Evolutionary conservation across 1,139 yeast species (phyloP), one percentile per base, ranked within the genome.

Genomic region (Saccharomyces hybrid): DNA sequence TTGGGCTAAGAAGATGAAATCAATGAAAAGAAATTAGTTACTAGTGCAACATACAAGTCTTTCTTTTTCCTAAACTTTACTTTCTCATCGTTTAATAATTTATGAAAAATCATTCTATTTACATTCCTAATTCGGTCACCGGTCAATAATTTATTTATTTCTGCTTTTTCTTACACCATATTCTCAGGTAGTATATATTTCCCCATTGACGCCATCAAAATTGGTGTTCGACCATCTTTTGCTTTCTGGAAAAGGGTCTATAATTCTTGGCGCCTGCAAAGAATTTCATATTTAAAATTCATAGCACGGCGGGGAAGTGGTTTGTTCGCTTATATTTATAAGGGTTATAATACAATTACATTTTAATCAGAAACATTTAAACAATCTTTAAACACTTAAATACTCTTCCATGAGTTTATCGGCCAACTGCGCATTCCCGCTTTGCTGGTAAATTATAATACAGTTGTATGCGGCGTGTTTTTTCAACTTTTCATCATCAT

Each of bases 391-490:
- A 19, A 68, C 56, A 49, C 62, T 60, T 49, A 88, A 72, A 69
- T 86, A 85, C 67, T 78, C 73, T 54, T 84, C 86, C 69, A 88
- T 82, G 28, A 89, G 68, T 42, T 73, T 71, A 56, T 80, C 76
- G 0, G 96, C 91, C 50, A 85, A 74, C 54, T 71, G 71, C 5
- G 82, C 72, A 65, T 90, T 91, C 1, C 96, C 96, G 66, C 85
- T 84, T 59, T 81, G 75, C 58, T 82, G 83, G 71, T 88, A 91
- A 16, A 93, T 86, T 63, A 85, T 74, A 21, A 83, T 76, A 63
- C 90, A 74, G 66, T 93, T 93, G 66, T 91, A 90, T 1, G 97
- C 98, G 0, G 96, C 88, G 60, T 89, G 96, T 58, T 74, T 71
- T 68, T 78, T 82, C 59, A 90, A 67, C 65, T 84, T 88, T 61